Evolutionary conservation across 2,329 filamentous ascomycete genomes (phyloP).

Genomic region (Periconia macrospinosa): DNA sequence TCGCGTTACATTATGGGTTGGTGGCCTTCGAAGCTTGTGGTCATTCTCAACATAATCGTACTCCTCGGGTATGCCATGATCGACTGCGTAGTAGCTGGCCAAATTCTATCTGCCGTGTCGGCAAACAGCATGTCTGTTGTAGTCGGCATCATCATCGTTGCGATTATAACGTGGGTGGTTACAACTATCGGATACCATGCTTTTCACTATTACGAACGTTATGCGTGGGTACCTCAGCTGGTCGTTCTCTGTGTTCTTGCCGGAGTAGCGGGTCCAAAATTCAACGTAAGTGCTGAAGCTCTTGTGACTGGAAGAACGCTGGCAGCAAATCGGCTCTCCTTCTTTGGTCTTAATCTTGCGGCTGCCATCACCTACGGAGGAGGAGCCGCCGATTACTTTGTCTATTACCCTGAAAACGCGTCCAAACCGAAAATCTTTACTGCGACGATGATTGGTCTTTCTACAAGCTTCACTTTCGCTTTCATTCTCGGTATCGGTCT

Average conservation of each 20-base stretch:
- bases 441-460: conserved; percentile 60
- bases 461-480: conserved; percentile 62
- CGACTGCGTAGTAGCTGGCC: conserved; percentile 67
- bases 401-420: conserved; percentile 63
- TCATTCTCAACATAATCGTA: conserved; percentile 64
- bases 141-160: conserved; percentile 68
- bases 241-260: conserved; percentile 64
- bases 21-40: conserved; percentile 66
- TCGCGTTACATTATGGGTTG: conserved; percentile 62
- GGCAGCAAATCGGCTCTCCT: conserved; percentile 63
- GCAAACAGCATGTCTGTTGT: conserved; percentile 61
- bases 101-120: conserved; percentile 68
- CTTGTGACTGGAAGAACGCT: conserved; percentile 56
- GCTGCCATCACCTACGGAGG: conserved; percentile 66
- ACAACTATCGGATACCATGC: conserved; percentile 69
- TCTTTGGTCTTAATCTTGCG: conserved; percentile 69
- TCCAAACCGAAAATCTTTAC: conserved; percentile 57
- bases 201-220: conserved; percentile 71
- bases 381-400: conserved; percentile 67
- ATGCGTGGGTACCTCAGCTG: conserved; percentile 66
- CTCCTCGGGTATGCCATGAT: conserved; percentile 65
- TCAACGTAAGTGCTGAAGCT: conserved; percentile 57
- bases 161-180: conserved; percentile 64
- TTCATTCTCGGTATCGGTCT: conserved; percentile 66
- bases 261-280: conserved; percentile 62